Evolutionary conservation across 768 basidiomycete genomes (phyloP), one percentile per base, ranked within the genome.

Genomic region (Leccinum uliginosum): DNA sequence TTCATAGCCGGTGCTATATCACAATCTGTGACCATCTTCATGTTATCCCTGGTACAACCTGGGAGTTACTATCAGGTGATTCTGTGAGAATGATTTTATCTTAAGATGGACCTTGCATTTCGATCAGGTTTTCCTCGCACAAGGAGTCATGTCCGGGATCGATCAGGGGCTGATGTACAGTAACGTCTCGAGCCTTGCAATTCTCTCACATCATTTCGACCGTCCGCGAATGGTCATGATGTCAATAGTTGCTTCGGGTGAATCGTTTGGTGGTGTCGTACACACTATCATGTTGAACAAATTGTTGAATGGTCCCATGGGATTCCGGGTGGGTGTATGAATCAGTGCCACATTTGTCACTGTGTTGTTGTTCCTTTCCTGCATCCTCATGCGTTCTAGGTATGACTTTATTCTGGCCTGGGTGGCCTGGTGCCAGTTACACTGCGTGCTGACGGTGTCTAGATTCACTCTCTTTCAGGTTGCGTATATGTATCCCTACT

Each of bases 281-380:
- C 79, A 85, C 54, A 82, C 84, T 1, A 82, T 85, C 59, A 79
- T 86, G 75, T 70, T 89, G 27, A 87, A 88, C 65, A 68, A 75
- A 23, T 57, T 53, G 32, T 58, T 51, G 53, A 78, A 77, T 53
- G 76, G 78, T 3, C 61, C 70, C 6, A 66, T 78, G 4, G 83
- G 86, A 8, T 78, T 83, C 62, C 69, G 61, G 12, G 70, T 56
- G 40, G 74, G 75, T 27, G 74, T 75, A 0, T 73, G 70, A 4
- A 73, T 72, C 12, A 78, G 72, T 53, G 79, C 75, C 2, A 65
- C 66, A 21, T 64, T 82, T n/a, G 67, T 75, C 51, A 66, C 72
- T 0, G 73, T 51, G 5, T 53, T 77, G 0, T 62, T 81, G 14
- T 49, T 75, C 24, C 54, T 78, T 11, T 74, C 75, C 0, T 77